A percentile compares a stretch with the other conserved stretches of the same genome.
phyloP scores from a whole-genome alignment of 495 filamentous ascomycete genomes.

The Penicillium alfredii region DNA sequence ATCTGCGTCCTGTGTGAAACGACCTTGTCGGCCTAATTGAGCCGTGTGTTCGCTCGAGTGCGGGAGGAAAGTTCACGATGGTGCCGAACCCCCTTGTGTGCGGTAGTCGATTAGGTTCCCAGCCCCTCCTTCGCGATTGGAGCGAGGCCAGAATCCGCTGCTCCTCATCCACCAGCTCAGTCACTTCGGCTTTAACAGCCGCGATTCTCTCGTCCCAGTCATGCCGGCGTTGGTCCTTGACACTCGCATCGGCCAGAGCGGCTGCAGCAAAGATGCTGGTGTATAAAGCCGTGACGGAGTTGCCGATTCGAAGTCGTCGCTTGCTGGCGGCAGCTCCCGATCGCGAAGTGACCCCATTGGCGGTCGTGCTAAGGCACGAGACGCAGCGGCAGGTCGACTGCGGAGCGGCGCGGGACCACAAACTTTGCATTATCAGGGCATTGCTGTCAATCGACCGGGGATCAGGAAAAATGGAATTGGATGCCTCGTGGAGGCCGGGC shows the following conservation, averaged over 20 bases:
- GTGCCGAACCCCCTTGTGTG: conserved; percentile 24
- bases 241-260: conserved; percentile 56
- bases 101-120: conserved; percentile 14
- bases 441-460: conserved; percentile 15
- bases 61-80: conserved; percentile 5
- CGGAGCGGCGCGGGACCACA: conserved; percentile 65
- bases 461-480: conserved; percentile 6
- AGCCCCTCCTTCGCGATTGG: conserved; percentile 17
- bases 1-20: conserved; percentile 17
- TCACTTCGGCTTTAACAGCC: conserved; percentile 41
- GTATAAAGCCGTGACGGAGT: conserved; percentile 65
- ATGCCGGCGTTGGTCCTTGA: conserved; percentile 54
- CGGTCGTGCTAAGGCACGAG: conserved; percentile 51
- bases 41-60: conserved; percentile 4
- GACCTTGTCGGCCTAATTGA: conserved; percentile 14
- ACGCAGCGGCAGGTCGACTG: conserved; percentile 59
- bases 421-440: conserved; percentile 56
- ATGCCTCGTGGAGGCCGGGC: conserved; percentile 19
- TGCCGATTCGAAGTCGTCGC: conserved; percentile 48
- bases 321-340: conserved; percentile 47
- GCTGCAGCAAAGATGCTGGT: conserved; percentile 69
- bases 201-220: conserved; percentile 58
- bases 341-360: conserved; percentile 46
- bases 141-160: conserved; percentile 30
- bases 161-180: conserved; percentile 39